A percentile compares a stretch with the other conserved stretches of the same genome.
Evolutionary conservation across 176 grass and related monocot genomes (phyloP).

Genomic region (Paspalum notatum): DNA sequence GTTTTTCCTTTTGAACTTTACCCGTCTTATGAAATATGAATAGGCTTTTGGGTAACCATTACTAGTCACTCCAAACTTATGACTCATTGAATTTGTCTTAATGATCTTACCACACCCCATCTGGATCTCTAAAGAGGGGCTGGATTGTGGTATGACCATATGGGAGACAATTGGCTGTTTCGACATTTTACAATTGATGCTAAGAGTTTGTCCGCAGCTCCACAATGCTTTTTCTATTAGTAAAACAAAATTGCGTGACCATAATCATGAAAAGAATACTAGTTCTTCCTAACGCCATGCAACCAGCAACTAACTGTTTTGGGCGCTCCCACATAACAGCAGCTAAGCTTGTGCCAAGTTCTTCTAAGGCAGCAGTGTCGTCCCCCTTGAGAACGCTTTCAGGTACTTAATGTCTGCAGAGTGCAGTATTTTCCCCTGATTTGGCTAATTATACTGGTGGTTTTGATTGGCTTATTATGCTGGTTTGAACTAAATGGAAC

Average conservation of each 20-base stretch:
- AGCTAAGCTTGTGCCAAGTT: constrained; percentile 46
- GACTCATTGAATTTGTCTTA: background rate
- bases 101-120: background rate
- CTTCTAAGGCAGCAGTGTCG: constrained; percentile 54
- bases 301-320: constrained; percentile 27
- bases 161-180: background rate
- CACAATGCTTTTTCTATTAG: background rate
- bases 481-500: constrained; percentile 43
- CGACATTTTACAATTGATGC: background rate
- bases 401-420: constrained; percentile 41
- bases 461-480: constrained; percentile 23
- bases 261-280: background rate
- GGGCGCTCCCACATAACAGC: constrained; percentile 7
- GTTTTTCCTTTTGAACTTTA: background rate
- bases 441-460: background rate
- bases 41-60: constrained; percentile 3
- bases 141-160: background rate
- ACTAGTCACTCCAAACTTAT: background rate
- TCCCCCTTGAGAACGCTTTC: constrained; percentile 64
- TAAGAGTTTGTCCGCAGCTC: background rate
- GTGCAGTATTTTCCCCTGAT: background rate
- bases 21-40: background rate
- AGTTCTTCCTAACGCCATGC: too few relatives aligned
- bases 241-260: background rate
- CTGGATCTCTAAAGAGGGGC: background rate